These are phyloP conservation scores for Venturia aucupariae DNA, from an alignment of 2,329 filamentous ascomycete genomes.

Conservation along the genomic window DNA sequence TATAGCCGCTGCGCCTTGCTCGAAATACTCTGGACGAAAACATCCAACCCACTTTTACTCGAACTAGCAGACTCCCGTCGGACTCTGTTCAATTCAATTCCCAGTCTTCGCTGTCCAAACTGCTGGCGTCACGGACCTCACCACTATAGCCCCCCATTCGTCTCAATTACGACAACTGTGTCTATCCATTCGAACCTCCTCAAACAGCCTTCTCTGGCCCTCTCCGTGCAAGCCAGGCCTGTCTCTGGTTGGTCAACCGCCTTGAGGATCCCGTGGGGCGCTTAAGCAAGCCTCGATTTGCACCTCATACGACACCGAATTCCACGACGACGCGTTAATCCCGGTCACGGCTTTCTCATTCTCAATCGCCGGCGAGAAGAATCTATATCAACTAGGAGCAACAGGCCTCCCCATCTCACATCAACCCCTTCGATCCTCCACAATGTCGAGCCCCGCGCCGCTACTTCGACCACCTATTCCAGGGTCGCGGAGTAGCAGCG, in stretches of 20 bases:
- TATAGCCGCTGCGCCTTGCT: background rate
- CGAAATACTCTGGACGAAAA: background rate
- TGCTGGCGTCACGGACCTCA: constrained; percentile 1
- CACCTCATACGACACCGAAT: background rate
- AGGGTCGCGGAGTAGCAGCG: constrained; percentile 48
- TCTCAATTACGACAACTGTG: background rate
- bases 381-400: background rate
- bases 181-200: background rate
- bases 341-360: background rate
- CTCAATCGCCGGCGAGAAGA: background rate
- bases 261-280: background rate
- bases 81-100: background rate
- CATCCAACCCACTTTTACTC: background rate
- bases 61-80: background rate
- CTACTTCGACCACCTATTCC: constrained; percentile 77
- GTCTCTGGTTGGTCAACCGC: constrained; percentile 1
- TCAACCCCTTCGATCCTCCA: background rate
- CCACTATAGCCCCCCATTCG: background rate
- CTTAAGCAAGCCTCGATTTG: constrained; percentile 3
- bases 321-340: background rate
- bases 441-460: constrained; percentile 67
- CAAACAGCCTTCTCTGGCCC: background rate
- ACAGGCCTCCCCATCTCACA: background rate
- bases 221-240: background rate
- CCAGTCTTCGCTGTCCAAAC: background rate